phyloP scores from a whole-genome alignment of 805 yeast genomes.

The Pichia membranifaciens region DNA sequence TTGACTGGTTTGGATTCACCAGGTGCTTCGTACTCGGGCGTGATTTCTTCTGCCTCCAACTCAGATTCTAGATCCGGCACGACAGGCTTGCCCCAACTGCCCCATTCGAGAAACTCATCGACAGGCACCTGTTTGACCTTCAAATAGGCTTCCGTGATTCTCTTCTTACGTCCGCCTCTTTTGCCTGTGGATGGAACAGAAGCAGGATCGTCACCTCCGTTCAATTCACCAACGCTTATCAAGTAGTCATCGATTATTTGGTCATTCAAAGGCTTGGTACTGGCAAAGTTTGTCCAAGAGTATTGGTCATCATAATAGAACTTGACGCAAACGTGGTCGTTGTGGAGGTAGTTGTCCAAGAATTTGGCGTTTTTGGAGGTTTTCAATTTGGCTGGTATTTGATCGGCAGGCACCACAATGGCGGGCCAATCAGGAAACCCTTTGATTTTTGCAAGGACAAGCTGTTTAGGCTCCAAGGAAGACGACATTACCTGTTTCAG shows the following conservation, averaged over 20 bases:
- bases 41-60: conserved; percentile 7
- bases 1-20: conserved; percentile 2
- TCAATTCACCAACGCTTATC: conserved; percentile 28
- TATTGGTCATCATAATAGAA: conserved; percentile 70
- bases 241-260: conserved; percentile 36
- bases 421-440: conserved; percentile 94
- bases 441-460: conserved; percentile 74
- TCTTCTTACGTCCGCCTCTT: conserved; percentile 17
- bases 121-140: conserved; percentile 40
- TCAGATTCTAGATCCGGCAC: conserved; percentile 13
- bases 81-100: conserved; percentile 36
- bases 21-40: conserved; percentile 7
- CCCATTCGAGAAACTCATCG: conserved; percentile 40
- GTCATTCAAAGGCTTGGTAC: conserved; percentile 40
- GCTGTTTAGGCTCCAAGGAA: conserved; percentile 17
- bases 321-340: conserved; percentile 42
- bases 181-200: background rate
- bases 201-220: conserved; percentile 3
- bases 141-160: conserved; percentile 28
- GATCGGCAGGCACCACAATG: conserved; percentile 57
- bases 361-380: conserved; percentile 42
- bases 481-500: no score
- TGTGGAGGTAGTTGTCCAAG: background rate
- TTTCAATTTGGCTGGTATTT: conserved; percentile 55
- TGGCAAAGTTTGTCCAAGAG: conserved; percentile 55